A percentile compares a stretch with the other conserved stretches of the same genome.
Evolutionary conservation across 768 basidiomycete species (phyloP).

Genomic region (Paxillus rubicundulus): DNA sequence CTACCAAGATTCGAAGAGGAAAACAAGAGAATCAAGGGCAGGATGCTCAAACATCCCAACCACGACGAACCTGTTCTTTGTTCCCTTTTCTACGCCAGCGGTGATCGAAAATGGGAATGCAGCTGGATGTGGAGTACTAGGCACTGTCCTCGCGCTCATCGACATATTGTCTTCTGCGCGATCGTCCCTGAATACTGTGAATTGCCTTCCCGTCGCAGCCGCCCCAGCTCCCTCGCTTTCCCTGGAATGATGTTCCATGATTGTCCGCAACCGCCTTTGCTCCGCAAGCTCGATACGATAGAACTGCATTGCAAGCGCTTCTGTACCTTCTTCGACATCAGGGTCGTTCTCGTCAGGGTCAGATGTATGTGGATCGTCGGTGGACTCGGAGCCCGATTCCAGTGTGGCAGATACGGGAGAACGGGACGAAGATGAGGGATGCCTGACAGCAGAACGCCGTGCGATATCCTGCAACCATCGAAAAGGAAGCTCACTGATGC

Average conservation of each 20-base stretch:
- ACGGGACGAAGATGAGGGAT: conserved; percentile 7
- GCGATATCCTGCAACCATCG: conserved; percentile 77
- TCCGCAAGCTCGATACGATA: conserved; percentile 91
- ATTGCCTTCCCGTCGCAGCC: conserved; percentile 5
- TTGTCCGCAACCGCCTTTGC: conserved; percentile 80
- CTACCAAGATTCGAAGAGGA: neutral
- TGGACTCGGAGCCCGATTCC: conserved; percentile 33
- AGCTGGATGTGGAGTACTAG: conserved; percentile 13
- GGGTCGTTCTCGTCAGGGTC: conserved; percentile 36
- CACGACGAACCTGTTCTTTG: conserved; percentile 76
- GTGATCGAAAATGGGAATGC: conserved; percentile 88
- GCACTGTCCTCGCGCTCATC: conserved; percentile 14
- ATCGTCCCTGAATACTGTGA: conserved; percentile 4
- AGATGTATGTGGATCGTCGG: conserved; percentile 32
- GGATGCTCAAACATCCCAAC: neutral
- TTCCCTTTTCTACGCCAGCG: conserved; percentile 91
- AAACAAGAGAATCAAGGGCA: neutral
- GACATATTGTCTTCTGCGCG: conserved; percentile 1
- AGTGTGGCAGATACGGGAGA: conserved; percentile 16
- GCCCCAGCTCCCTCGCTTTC: conserved; percentile 41
- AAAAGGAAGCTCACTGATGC: conserved; percentile 77
- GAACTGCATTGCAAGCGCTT: conserved; percentile 88
- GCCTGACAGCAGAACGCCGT: conserved; percentile 39
- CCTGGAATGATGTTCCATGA: conserved; percentile 87
- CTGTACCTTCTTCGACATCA: conserved; percentile 64